phyloP scores from a whole-genome alignment of 1,284 basidiomycete species.

The Neolentinus lepideus region DNA sequence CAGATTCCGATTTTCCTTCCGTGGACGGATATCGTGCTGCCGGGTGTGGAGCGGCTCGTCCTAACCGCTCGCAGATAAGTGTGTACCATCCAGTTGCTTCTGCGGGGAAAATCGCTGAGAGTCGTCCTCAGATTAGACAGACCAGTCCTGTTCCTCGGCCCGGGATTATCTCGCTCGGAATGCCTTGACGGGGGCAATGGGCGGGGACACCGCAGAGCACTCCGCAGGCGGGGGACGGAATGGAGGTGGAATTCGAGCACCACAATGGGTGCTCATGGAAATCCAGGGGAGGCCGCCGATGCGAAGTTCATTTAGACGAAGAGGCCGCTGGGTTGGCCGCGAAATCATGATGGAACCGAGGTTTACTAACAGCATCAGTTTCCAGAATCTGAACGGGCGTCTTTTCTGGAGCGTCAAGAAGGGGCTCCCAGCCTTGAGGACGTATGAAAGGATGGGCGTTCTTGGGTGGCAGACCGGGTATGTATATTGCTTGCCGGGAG shows the following conservation, averaged over 20 bases:
- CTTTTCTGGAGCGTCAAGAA: neutral
- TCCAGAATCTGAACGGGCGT: neutral
- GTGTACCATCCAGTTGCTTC: neutral
- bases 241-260: neutral
- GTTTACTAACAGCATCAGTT: neutral
- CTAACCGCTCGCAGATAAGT: neutral
- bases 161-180: neutral
- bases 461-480: neutral
- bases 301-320: neutral
- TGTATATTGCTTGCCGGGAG: neutral
- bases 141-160: neutral
- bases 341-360: neutral
- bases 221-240: neutral
- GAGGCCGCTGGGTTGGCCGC: neutral
- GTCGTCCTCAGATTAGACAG: neutral
- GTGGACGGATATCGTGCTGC: neutral
- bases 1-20: neutral
- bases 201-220: neutral
- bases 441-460: neutral
- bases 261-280: neutral
- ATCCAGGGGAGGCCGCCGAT: neutral
- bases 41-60: neutral
- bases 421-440: neutral
- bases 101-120: neutral
- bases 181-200: neutral